Percentiles rank a stretch among this genome's conserved stretches.
These are phyloP conservation scores for Pseudocercospora cruenta DNA, from an alignment of 2,329 filamentous ascomycete species.

Conservation along the genomic window DNA sequence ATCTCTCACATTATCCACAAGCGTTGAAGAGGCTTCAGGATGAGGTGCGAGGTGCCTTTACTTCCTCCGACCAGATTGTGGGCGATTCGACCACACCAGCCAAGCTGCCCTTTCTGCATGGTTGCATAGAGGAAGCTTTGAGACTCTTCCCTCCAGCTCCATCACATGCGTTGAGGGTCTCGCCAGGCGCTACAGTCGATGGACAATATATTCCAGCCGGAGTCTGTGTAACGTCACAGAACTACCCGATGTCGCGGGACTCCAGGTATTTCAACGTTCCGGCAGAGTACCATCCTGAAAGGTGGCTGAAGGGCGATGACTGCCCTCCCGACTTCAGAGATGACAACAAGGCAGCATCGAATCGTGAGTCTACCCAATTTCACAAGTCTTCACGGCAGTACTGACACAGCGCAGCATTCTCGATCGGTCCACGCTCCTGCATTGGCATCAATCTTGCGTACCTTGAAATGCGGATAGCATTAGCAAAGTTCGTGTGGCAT, in stretches of 20 bases:
- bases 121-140: slow-evolving; percentile 15
- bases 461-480: slow-evolving; percentile 35
- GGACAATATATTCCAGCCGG: slow-evolving; percentile 7
- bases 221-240: not conserved
- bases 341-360: slow-evolving; percentile 2
- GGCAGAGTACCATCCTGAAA: not conserved
- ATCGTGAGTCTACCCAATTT: not conserved
- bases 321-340: not conserved
- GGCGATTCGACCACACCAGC: slow-evolving; percentile 7
- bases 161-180: slow-evolving; percentile 7
- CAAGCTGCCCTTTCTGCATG: slow-evolving; percentile 8
- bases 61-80: slow-evolving; percentile 5
- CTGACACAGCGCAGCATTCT: slow-evolving; percentile 25
- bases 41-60: slow-evolving; percentile 10
- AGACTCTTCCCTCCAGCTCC: slow-evolving; percentile 17
- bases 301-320: slow-evolving; percentile 4
- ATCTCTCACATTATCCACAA: slow-evolving; percentile 7
- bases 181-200: slow-evolving; percentile 8
- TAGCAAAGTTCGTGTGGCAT: slow-evolving; percentile 7
- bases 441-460: slow-evolving; percentile 23
- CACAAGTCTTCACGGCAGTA: too few relatives aligned
- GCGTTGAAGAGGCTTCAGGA: slow-evolving; percentile 2
- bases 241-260: not conserved
- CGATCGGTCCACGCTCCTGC: slow-evolving; percentile 28
- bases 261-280: not conserved